Conservation (phyloP, 305 asterid genomes). For the Fraxinus platypoda region DNA sequence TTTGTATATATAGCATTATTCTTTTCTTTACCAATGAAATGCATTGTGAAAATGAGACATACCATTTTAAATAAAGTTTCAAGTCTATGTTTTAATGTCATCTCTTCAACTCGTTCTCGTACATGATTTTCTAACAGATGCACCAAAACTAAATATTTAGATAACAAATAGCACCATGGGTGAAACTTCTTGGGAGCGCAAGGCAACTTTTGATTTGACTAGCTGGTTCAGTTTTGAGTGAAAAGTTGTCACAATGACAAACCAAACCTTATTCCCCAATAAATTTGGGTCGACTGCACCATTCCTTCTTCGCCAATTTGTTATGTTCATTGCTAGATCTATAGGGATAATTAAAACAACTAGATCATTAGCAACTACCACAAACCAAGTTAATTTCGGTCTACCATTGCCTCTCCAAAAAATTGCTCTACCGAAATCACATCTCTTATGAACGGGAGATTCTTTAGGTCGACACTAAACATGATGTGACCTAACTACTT, state of each 20-base stretch:
- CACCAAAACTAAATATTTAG: not conserved
- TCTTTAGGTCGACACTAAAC: not conserved
- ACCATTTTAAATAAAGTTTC: not conserved
- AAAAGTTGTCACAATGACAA: not conserved
- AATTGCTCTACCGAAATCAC: not conserved
- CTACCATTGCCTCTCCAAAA: not conserved
- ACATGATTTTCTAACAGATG: not conserved
- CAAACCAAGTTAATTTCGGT: not conserved
- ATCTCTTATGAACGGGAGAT: not conserved
- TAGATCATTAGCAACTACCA: not conserved
- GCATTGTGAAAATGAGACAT: not conserved
- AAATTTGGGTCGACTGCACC: not conserved
- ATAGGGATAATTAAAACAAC: not conserved
- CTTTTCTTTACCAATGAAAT: not conserved
- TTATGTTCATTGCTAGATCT: not conserved
- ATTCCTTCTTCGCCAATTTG: not conserved
- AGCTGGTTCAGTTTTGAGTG: not conserved
- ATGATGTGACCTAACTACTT: not conserved
- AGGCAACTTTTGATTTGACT: not conserved
- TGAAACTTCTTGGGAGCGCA: not conserved
- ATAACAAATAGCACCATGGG: not conserved
- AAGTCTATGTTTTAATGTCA: not conserved
- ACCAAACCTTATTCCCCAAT: not conserved
- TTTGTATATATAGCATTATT: not conserved
- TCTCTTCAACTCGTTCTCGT: not conserved